These are phyloP conservation scores for Micractinium conductrix DNA, from an alignment of 139 green algal species.

Conservation along the genomic window DNA sequence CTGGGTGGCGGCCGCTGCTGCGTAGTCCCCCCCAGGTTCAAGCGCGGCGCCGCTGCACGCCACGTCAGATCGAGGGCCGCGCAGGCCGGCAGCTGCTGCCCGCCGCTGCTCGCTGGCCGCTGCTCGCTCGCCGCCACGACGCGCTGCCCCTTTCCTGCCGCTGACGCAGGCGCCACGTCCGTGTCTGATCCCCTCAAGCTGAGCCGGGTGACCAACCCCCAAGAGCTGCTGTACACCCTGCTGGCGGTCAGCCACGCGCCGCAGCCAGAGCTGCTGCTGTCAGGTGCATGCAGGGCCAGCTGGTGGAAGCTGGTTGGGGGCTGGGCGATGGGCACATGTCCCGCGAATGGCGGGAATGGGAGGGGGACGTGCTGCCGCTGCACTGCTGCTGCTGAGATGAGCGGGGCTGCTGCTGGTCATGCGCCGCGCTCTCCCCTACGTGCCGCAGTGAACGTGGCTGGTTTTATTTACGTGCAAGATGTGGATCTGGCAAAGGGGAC, in stretches of 20 bases:
- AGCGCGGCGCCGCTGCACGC: too few relatives aligned
- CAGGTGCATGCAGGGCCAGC: too few relatives aligned
- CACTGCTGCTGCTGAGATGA: too few relatives aligned
- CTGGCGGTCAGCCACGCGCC: conserved; percentile 88
- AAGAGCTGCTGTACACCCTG: conserved; percentile 80
- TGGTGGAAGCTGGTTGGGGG: too few relatives aligned
- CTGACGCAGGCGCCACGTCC: conserved; percentile 50
- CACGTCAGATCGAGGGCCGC: too few relatives aligned
- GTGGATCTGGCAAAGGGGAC: conserved; percentile 72
- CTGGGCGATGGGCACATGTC: neutral
- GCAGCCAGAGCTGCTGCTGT: conserved; percentile 55
- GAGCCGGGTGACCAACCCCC: conserved; percentile 28
- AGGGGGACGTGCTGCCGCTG: too few relatives aligned
- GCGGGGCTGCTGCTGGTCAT: too few relatives aligned
- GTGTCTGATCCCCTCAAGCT: conserved; percentile 54
- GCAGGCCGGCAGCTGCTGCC: too few relatives aligned
- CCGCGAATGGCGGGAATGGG: too few relatives aligned
- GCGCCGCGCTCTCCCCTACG: neutral
- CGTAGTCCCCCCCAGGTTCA: too few relatives aligned
- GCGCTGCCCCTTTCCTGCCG: too few relatives aligned
- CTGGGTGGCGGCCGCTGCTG: too few relatives aligned
- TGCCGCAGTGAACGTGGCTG: conserved; percentile 80
- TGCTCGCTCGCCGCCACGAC: neutral
- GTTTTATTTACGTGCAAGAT: conserved; percentile 86
- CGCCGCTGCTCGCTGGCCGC: neutral